These are phyloP conservation scores for Entomortierella beljakovae DNA, from an alignment of 192 early-diverging fungal species.

Conservation along the genomic window DNA sequence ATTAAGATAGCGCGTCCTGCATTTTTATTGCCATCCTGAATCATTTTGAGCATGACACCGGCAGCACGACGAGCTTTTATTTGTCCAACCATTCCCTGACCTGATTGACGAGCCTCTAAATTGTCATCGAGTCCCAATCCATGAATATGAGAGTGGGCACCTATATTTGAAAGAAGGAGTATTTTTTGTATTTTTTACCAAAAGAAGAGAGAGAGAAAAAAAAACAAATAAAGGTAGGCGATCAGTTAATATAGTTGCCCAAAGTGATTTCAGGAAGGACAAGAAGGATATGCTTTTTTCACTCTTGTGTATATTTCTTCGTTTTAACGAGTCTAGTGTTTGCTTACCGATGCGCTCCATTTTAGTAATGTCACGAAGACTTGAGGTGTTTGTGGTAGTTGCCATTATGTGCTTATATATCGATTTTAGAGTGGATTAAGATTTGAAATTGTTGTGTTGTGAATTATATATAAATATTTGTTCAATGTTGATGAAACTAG, in stretches of 20 bases:
- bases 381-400: constrained; percentile 58
- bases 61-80: constrained; percentile 94
- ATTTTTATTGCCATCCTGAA: constrained; percentile 95
- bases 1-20: constrained; percentile 97
- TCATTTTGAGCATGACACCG: constrained; percentile 96
- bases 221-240: too few relatives aligned
- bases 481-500: too few relatives aligned
- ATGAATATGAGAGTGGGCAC: constrained; percentile 97
- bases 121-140: constrained; percentile 96
- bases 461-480: too few relatives aligned
- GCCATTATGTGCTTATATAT: constrained; percentile 17
- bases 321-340: background rate
- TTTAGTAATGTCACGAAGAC: constrained; percentile 77
- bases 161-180: constrained; percentile 51
- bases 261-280: background rate
- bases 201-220: background rate
- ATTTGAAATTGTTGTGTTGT: too few relatives aligned
- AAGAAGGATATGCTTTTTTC: background rate
- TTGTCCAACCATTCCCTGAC: constrained; percentile 99
- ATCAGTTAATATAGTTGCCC: too few relatives aligned
- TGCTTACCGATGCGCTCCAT: constrained; percentile 89
- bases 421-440: too few relatives aligned
- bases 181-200: constrained; percentile 1
- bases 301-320: background rate
- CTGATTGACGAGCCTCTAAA: constrained; percentile 84